Evolutionary conservation across 306 rosid genomes (phyloP), one percentile per base, ranked within the genome.

Genomic region (Prunus davidiana): DNA sequence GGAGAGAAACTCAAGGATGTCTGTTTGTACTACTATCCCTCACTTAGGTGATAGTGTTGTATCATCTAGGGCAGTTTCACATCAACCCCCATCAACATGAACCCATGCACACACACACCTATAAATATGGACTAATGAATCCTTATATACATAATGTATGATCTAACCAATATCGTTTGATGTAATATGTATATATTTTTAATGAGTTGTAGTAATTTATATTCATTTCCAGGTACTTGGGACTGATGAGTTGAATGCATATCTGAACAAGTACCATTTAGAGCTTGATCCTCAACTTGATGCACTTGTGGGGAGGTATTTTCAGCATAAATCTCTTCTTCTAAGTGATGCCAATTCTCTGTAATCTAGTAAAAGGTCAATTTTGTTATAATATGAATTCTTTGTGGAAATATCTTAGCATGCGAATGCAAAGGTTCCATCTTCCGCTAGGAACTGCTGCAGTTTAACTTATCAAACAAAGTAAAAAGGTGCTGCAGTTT

Each of bases 241-340:
- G 75, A 90, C 97, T 73, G 97, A 92, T 78, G 97, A 92, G 81
- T 76, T 90, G 81, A 88, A 84, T 83, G 90, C 96, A 62, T 92
- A 90, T 81, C 81, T 92, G 79, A 88, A 78, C 67, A 92, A 90
- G 82, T 90, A 90, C 82, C 92, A 87, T 61, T 76, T 92, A 71
- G 96, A 88, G 88, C 91, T 92, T 78, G 97, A 92, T 79, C 91
- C 97, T 69, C 92, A 92, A 86, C 96, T 92, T 70, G 97, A 92
- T 84, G 91, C 90, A 10, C 91, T 88, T 57, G 93, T 92, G 60
- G 97, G 97, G 80, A 90, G 97, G 97, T 90, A 85, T 54, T 60
- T 52, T 65, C 10, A 8, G 55, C 46, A 75, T 70, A 43, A 41
- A 50, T 64, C 32, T 74, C 16, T 69, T 49, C 60, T 51, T 61